These are phyloP conservation scores for Actinomucor elegans DNA, from an alignment of 371 early-diverging fungal species.

Conservation along the genomic window DNA sequence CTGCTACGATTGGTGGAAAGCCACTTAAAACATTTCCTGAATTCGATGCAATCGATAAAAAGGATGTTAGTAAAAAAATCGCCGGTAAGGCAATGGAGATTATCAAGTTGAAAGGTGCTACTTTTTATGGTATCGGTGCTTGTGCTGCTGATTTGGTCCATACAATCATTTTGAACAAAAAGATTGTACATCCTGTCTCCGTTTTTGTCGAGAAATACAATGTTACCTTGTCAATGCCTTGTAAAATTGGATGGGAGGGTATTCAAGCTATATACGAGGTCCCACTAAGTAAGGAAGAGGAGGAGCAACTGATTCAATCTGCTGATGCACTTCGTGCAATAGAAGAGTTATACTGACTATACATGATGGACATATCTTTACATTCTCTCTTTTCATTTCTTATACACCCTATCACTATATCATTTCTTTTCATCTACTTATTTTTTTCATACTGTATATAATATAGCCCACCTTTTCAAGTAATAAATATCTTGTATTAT, in stretches of 20 bases:
- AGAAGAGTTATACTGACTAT: conserved; percentile 10
- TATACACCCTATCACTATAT: no score
- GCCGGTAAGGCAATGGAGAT: conserved; percentile 81
- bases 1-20: conserved; percentile 73
- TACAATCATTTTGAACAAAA: conserved; percentile 65
- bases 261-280: conserved; percentile 66
- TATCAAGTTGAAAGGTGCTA: conserved; percentile 84
- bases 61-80: conserved; percentile 54
- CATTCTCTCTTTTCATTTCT: no score
- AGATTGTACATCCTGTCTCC: conserved; percentile 66
- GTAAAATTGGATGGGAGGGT: conserved; percentile 72
- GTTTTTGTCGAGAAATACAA: conserved; percentile 61
- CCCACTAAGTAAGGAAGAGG: conserved; percentile 57
- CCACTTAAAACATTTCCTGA: conserved; percentile 68
- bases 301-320: conserved; percentile 41
- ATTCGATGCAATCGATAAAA: conserved; percentile 54
- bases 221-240: conserved; percentile 72
- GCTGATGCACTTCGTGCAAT: conserved; percentile 48
- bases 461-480: no score
- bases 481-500: no score
- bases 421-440: no score
- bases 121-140: conserved; percentile 87
- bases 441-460: no score
- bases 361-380: no score
- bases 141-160: conserved; percentile 73